phyloP scores from a whole-genome alignment of 495 filamentous ascomycete species.

The Lasiosphaeris hirsuta region DNA sequence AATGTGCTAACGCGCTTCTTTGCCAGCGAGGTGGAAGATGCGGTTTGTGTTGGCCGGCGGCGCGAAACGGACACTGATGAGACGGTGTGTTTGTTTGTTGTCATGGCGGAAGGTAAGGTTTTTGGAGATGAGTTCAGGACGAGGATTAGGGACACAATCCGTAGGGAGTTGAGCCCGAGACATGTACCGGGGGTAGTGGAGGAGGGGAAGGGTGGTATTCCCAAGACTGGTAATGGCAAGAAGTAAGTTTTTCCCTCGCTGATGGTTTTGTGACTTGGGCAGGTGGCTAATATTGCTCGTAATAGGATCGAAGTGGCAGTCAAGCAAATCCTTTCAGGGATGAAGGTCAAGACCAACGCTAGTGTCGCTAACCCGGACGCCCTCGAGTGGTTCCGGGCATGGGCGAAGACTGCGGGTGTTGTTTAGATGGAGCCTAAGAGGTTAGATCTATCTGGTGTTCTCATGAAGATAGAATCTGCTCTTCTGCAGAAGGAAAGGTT shows the following conservation, averaged over 20 bases:
- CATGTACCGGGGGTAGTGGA: constrained; percentile 84
- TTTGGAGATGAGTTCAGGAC: constrained; percentile 53
- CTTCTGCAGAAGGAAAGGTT: neutral
- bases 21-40: constrained; percentile 71
- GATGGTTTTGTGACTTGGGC: neutral
- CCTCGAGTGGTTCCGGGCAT: constrained; percentile 78
- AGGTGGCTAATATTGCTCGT: neutral
- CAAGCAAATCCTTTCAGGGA: constrained; percentile 88
- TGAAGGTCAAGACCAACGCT: constrained; percentile 78
- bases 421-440: constrained; percentile 14
- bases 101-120: constrained; percentile 55
- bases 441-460: neutral
- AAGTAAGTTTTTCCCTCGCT: constrained; percentile 51
- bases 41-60: constrained; percentile 76
- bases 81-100: constrained; percentile 80
- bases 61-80: constrained; percentile 74
- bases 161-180: constrained; percentile 73
- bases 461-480: no score
- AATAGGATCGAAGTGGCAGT: constrained; percentile 79
- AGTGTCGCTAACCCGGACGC: constrained; percentile 83
- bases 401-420: constrained; percentile 48
- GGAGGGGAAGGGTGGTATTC: constrained; percentile 69
- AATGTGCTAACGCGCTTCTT: constrained; percentile 83
- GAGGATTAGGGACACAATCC: constrained; percentile 60
- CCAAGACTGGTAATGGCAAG: constrained; percentile 87